Conservation (phyloP, 495 filamentous ascomycete species). For the Aspergillus baeticus region DNA sequence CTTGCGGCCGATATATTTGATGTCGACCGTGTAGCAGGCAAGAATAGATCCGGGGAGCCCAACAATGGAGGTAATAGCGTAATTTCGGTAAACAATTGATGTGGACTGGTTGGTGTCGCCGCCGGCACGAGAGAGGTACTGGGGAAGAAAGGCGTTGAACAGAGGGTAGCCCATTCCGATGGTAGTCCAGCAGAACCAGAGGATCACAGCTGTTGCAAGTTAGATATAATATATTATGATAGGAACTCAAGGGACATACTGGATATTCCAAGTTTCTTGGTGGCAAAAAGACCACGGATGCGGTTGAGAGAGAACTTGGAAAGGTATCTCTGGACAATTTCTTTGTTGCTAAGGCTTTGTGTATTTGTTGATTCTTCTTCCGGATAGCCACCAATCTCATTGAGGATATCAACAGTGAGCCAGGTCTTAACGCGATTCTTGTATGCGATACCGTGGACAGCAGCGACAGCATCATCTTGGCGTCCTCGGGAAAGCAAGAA, state of each 20-base stretch:
- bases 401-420: slow-evolving; percentile 52
- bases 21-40: slow-evolving; percentile 54
- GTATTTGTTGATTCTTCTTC: slow-evolving; percentile 28
- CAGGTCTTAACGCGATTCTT: slow-evolving; percentile 53
- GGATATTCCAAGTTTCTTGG: slow-evolving; percentile 46
- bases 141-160: slow-evolving; percentile 60
- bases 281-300: slow-evolving; percentile 53
- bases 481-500: slow-evolving; percentile 69
- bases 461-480: slow-evolving; percentile 69
- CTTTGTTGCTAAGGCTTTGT: slow-evolving; percentile 33
- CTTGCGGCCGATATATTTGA: slow-evolving; percentile 60
- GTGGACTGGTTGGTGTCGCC: slow-evolving; percentile 33
- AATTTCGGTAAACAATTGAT: slow-evolving; percentile 58
- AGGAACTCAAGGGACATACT: slow-evolving; percentile 24
- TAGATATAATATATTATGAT: neutral
- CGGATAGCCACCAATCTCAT: slow-evolving; percentile 50
- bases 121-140: slow-evolving; percentile 50
- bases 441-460: slow-evolving; percentile 62
- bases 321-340: slow-evolving; percentile 51
- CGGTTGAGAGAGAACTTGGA: slow-evolving; percentile 57
- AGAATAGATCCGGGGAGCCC: slow-evolving; percentile 57
- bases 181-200: slow-evolving; percentile 58
- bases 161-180: slow-evolving; percentile 59
- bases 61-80: slow-evolving; percentile 57
- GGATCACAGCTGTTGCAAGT: slow-evolving; percentile 32